Percentiles rank a stretch among this genome's conserved stretches.
phyloP scores from a whole-genome alignment of 2,329 filamentous ascomycete species.

The Huntiella abstrusa region DNA sequence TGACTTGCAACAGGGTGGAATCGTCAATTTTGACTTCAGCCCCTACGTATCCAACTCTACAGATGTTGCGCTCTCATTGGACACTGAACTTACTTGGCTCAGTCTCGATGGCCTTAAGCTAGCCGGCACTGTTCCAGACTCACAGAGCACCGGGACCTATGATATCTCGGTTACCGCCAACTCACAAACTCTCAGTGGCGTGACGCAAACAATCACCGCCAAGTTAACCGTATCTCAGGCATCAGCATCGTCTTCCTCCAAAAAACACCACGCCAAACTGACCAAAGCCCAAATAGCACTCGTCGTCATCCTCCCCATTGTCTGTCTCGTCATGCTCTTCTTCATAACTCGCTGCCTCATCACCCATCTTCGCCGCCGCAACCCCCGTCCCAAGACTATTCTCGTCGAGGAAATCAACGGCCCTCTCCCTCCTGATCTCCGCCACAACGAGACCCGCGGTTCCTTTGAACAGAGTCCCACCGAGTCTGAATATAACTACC shows the following conservation, averaged over 20 bases:
- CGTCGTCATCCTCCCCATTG: conserved; percentile 26
- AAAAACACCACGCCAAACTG: conserved; percentile 12
- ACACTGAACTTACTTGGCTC: conserved; percentile 26
- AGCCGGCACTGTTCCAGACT: conserved; percentile 22
- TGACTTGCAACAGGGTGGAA: conserved; percentile 22
- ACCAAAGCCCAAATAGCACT: conserved; percentile 20
- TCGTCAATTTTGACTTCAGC: conserved; percentile 25
- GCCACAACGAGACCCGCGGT: conserved; percentile 3
- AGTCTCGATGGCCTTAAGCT: conserved; percentile 21
- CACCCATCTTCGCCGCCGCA: conserved; percentile 17
- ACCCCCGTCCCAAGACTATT: conserved; percentile 12
- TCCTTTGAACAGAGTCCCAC: conserved; percentile 6
- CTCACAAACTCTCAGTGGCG: conserved; percentile 10
- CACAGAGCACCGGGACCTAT: background rate
- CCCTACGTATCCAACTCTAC: conserved; percentile 23
- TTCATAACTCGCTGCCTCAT: conserved; percentile 19
- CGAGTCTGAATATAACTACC: conserved; percentile 8
- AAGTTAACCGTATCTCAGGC: conserved; percentile 18
- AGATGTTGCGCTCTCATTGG: conserved; percentile 21
- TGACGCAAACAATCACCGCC: conserved; percentile 13
- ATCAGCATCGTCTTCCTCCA: conserved; percentile 14
- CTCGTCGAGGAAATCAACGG: conserved; percentile 6
- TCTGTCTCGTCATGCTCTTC: conserved; percentile 19
- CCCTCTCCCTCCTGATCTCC: conserved; percentile 6
- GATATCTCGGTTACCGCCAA: conserved; percentile 9